phyloP scores from a whole-genome alignment of 192 early-diverging fungal species.

The Irineochytrium annulatum region DNA sequence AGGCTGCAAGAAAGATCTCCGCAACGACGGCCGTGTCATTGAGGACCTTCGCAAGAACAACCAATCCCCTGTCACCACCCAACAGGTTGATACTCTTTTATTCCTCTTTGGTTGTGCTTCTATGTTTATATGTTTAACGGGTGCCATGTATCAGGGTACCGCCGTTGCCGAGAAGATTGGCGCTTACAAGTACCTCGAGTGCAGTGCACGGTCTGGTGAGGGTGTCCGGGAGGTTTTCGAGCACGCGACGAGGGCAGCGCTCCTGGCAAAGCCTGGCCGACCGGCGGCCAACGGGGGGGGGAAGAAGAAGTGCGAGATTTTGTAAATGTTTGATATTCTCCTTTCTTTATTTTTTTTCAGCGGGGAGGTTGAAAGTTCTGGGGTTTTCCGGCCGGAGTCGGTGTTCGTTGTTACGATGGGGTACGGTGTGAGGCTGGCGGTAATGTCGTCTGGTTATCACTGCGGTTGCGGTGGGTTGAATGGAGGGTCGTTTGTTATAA shows the following conservation, averaged over 20 bases:
- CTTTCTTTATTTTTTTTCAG: no score
- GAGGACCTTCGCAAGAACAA: conserved; percentile 69
- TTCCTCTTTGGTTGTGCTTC: background rate
- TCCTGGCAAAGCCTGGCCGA: conserved; percentile 15
- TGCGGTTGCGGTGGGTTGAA: no score
- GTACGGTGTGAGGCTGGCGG: no score
- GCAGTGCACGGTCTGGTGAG: conserved; percentile 79
- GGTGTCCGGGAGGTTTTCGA: conserved; percentile 39
- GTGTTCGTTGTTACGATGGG: no score
- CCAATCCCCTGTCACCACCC: conserved; percentile 68
- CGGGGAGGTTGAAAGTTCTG: no score
- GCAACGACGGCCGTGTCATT: conserved; percentile 74
- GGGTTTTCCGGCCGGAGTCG: no score
- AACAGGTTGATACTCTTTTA: conserved; percentile 56
- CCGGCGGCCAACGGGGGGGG: no score
- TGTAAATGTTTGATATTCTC: no score
- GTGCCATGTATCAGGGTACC: conserved; percentile 69
- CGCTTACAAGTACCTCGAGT: conserved; percentile 88
- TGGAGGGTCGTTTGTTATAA: no score
- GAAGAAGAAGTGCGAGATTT: no score
- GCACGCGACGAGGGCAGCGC: conserved; percentile 12
- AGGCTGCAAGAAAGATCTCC: conserved; percentile 85
- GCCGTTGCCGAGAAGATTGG: conserved; percentile 76
- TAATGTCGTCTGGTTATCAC: no score
- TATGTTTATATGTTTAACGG: conserved; percentile 29